Conservation (phyloP, 1,139 yeast species). For the Entelexis sorbosivorans region DNA sequence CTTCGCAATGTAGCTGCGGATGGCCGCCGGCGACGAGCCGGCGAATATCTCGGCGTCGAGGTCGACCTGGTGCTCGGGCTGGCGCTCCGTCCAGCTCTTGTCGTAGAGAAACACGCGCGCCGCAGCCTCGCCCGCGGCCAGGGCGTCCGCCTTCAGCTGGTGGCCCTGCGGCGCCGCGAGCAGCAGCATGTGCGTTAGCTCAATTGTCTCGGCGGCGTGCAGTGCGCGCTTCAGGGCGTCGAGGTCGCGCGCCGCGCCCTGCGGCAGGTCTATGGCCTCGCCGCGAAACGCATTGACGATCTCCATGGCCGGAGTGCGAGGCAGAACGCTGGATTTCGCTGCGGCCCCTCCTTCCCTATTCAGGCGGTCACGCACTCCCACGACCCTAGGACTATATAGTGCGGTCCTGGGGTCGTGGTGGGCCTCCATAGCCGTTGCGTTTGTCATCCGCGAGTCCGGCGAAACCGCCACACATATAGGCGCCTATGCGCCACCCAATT, state of each 20-base stretch:
- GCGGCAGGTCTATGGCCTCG: conserved; percentile 1
- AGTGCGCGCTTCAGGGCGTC: conserved; percentile 23
- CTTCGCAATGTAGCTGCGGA: background rate
- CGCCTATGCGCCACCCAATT: too few relatives aligned
- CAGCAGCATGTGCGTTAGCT: conserved; percentile 26
- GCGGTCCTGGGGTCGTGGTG: too few relatives aligned
- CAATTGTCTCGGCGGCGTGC: conserved; percentile 20
- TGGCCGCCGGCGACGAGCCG: background rate
- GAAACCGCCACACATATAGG: too few relatives aligned
- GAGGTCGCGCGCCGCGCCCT: conserved; percentile 15
- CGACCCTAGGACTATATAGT: background rate
- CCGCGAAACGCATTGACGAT: conserved; percentile 20
- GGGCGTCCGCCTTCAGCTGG: conserved; percentile 22
- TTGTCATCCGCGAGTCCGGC: too few relatives aligned
- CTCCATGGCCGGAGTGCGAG: conserved; percentile 11
- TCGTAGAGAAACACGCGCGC: conserved; percentile 26
- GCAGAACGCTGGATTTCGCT: background rate
- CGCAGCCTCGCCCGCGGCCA: conserved; percentile 19
- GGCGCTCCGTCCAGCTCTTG: conserved; percentile 13
- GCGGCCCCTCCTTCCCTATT: background rate
- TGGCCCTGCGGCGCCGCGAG: conserved; percentile 26
- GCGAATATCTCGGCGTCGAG: conserved; percentile 3
- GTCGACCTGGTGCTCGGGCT: background rate
- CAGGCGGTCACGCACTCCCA: background rate
- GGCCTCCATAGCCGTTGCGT: too few relatives aligned